phyloP scores from a whole-genome alignment of 73 alveolate species.

The Paramecium biaurelia region DNA sequence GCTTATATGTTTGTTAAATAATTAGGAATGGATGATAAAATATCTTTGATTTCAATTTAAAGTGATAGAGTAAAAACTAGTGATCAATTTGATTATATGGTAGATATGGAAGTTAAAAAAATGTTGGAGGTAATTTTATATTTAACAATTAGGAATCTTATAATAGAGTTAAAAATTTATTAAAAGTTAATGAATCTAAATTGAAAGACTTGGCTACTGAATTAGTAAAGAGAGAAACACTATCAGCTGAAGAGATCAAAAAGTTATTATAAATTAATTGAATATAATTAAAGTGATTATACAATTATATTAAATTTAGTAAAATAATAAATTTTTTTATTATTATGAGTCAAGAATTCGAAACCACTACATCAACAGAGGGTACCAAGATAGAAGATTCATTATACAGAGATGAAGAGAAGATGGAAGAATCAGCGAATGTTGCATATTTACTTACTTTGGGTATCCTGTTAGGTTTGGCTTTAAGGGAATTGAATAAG shows the following conservation, averaged over 20 bases:
- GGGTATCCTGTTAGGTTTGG: constrained; percentile 6
- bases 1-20: constrained; percentile 76
- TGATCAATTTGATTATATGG: constrained; percentile 68
- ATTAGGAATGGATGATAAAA: constrained; percentile 83
- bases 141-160: constrained; percentile 58
- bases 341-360: neutral
- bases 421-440: neutral
- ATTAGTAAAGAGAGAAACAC: constrained; percentile 67
- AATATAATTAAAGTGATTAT: neutral
- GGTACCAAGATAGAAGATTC: neutral
- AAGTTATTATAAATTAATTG: neutral
- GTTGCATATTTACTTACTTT: neutral
- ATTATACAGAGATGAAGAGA: constrained; percentile 14
- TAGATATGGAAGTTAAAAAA: constrained; percentile 78
- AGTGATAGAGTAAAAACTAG: constrained; percentile 67
- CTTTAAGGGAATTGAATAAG: constrained; percentile 16
- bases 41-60: constrained; percentile 58
- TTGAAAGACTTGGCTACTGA: constrained; percentile 72
- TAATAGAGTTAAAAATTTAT: constrained; percentile 73
- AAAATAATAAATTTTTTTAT: neutral
- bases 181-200: constrained; percentile 66
- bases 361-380: neutral
- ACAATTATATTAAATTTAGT: neutral
- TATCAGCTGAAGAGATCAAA: constrained; percentile 62
- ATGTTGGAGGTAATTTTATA: constrained; percentile 65